Percentiles rank a stretch among this genome's conserved stretches.
Conservation (phyloP, 176 grass and related monocot genomes). For the Hordeum vulgare region DNA sequence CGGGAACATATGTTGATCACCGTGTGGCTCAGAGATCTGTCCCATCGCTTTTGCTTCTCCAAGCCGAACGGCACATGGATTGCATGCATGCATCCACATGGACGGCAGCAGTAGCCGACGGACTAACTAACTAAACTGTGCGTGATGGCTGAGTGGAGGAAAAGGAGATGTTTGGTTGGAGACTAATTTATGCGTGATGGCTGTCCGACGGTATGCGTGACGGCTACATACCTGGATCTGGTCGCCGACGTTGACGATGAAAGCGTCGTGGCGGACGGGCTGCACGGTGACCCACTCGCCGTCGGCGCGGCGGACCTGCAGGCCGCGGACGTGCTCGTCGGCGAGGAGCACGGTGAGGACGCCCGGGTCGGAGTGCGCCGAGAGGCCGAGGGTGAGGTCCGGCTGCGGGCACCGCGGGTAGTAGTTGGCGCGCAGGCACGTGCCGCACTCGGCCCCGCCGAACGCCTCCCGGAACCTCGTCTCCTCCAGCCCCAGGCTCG, state of each 20-base stretch:
- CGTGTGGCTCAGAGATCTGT: background rate
- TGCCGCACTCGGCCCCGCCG: conserved; percentile 48
- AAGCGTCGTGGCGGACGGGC: conserved; percentile 44
- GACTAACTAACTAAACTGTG: background rate
- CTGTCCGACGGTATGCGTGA: no score
- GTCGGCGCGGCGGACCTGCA: conserved; percentile 59
- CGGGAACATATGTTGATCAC: background rate
- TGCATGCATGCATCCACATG: background rate
- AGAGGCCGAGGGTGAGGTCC: conserved; percentile 87
- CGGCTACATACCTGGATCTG: conserved; percentile 58
- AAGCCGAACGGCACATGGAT: no score
- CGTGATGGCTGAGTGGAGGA: no score
- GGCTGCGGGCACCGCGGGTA: conserved; percentile 95
- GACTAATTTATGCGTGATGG: no score
- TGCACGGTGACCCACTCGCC: conserved; percentile 76
- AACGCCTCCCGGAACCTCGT: conserved; percentile 43
- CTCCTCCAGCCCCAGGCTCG: conserved; percentile 63
- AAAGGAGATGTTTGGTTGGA: no score
- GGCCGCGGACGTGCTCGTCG: conserved; percentile 66
- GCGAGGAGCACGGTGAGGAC: conserved; percentile 68
- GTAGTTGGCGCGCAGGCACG: conserved; percentile 69
- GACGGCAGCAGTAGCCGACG: background rate
- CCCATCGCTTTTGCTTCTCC: background rate
- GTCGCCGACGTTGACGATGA: conserved; percentile 88
- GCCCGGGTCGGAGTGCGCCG: conserved; percentile 79